phyloP scores from a whole-genome alignment of 331 rosid species.

The Malus hybrid region DNA sequence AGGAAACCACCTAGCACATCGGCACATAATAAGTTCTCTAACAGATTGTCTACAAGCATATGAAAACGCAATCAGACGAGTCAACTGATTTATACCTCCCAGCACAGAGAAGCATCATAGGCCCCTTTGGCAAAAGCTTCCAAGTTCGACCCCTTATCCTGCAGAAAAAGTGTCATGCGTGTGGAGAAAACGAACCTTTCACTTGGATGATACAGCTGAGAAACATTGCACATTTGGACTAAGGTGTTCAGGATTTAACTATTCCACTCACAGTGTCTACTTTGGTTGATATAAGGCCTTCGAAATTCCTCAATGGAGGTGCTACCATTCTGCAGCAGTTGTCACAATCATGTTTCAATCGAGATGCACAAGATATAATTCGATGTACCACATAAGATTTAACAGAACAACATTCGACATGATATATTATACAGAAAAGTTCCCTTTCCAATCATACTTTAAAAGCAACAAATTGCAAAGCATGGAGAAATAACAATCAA shows the following conservation, averaged over 20 bases:
- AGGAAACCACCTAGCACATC: not conserved
- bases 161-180: slow-evolving; percentile 8
- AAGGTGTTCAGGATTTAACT: not conserved
- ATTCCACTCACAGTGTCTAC: slow-evolving; percentile 32
- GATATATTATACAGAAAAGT: not conserved
- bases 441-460: not conserved
- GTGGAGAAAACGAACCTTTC: not conserved
- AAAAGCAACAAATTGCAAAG: not conserved
- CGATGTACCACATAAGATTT: slow-evolving; percentile 2
- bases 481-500: not conserved
- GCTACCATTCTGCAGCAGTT: slow-evolving; percentile 40
- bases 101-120: slow-evolving; percentile 42
- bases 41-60: not conserved
- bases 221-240: not conserved
- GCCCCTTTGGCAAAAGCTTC: slow-evolving; percentile 29
- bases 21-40: not conserved
- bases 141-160: slow-evolving; percentile 44
- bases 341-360: not conserved
- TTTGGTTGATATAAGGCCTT: slow-evolving; percentile 40
- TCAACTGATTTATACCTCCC: slow-evolving; percentile 34
- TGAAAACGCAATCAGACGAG: not conserved
- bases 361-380: not conserved
- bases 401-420: not conserved
- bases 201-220: not conserved
- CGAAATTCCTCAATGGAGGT: slow-evolving; percentile 46